Base-by-base conservation (phyloP, 2,329 filamentous ascomycete genomes). In the Fusarium pseudoanthophilum region DNA sequence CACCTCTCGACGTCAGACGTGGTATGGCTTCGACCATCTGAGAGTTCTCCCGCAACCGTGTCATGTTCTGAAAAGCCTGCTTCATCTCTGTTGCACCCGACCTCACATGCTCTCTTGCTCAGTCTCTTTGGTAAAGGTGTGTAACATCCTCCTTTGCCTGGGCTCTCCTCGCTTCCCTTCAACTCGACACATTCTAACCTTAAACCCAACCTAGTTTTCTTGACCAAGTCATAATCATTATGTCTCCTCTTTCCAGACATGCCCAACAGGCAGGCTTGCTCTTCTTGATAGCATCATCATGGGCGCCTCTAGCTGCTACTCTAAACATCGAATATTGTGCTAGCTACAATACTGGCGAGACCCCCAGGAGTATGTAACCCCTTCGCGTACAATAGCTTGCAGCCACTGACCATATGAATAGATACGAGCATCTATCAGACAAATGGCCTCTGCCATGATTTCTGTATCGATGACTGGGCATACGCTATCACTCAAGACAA, bases 401-500 rank as follows among this genome's bases (percentile, higher is more conserved):
- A 60, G 36, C 13, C 15, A 32, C 49, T 67, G 59, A 65, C 49
- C 5, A 24, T 26, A 7, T 13, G 53, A 53, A 28, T 67, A 91
- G 89, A 89, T 72, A 78, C 80, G 37, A 88, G 85, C 69, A 87
- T 86, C 72, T 92, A 82, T 69, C 92, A 94, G 79, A 92, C 92
- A 26, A 90, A 93, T 75, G 92, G 92, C 36, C 86, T 90, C 18
- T 95, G 93, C 79, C 82, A 85, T 56, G 83, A 88, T 55, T 86
- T 86, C 55, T 95, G 93, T 82, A 76, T 81, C 32, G 77, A 79
- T 26, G 75, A 85, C 21, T 92, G 86, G 72, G 92, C 92, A 43
- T 93, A 91, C 70, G 92, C 92, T 72, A 85, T 95, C 53, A 84
- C 95, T 3, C 88, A 93, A 75, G 86, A 82, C 21, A 84, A 89